Conservation (phyloP, 2,329 filamentous ascomycete genomes). For the Cadophora malorum region DNA sequence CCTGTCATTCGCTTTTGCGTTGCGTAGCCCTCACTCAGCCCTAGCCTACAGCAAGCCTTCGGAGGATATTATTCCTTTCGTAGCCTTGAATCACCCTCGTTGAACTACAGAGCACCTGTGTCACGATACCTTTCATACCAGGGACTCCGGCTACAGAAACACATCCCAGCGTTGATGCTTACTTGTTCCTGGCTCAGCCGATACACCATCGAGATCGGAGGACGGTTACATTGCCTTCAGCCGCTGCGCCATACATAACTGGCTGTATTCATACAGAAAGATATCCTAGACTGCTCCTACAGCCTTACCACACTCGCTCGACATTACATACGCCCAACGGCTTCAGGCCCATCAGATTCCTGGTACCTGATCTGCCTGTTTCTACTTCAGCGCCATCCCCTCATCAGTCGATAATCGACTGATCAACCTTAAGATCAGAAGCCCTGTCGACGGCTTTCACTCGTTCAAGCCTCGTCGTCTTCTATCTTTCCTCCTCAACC, state of each 20-base stretch:
- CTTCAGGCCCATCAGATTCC: conserved; percentile 34
- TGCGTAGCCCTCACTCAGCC: conserved; percentile 41
- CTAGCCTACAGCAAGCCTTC: conserved; percentile 42
- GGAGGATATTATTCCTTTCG: conserved; percentile 36
- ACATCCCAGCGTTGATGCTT: conserved; percentile 38
- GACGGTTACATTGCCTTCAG: conserved; percentile 43
- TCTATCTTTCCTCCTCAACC: conserved; percentile 36
- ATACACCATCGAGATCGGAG: conserved; percentile 31
- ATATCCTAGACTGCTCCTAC: conserved; percentile 34
- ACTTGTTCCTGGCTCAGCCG: conserved; percentile 32
- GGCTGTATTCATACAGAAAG: conserved; percentile 34
- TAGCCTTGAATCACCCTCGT: conserved; percentile 35
- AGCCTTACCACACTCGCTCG: conserved; percentile 44
- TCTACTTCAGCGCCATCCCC: conserved; percentile 27
- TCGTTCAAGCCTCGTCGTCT: conserved; percentile 48
- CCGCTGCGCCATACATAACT: conserved; percentile 37
- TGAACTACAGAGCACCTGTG: conserved; percentile 28
- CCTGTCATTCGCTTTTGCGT: conserved; percentile 73
- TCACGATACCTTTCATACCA: conserved; percentile 17
- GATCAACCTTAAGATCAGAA: conserved; percentile 35
- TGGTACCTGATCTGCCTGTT: conserved; percentile 33
- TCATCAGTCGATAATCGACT: conserved; percentile 28
- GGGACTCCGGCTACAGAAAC: conserved; percentile 24
- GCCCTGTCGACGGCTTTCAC: conserved; percentile 45
- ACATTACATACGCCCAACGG: conserved; percentile 42